Conservation (phyloP, 2,329 filamentous ascomycete genomes). For the Penicillium paneum region DNA sequence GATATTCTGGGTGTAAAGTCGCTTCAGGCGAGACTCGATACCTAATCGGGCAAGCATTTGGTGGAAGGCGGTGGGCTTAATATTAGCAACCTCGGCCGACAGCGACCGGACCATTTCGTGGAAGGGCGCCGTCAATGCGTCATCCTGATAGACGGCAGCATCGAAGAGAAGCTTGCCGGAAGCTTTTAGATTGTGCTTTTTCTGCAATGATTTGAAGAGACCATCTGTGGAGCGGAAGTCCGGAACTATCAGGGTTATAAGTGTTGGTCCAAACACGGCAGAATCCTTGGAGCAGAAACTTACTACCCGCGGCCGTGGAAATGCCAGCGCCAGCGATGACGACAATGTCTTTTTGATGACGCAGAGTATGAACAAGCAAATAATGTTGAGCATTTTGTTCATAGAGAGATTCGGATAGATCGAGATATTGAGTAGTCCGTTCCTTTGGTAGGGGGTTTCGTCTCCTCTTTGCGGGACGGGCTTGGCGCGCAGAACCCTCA, state of each 20-base stretch:
- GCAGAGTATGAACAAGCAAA: slow-evolving; percentile 68
- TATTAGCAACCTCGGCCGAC: slow-evolving; percentile 71
- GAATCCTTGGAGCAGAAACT: slow-evolving; percentile 40
- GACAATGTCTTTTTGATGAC: slow-evolving; percentile 92
- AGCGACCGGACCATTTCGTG: slow-evolving; percentile 94
- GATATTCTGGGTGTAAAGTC: slow-evolving; percentile 95
- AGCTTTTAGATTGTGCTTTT: slow-evolving; percentile 83
- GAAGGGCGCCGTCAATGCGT: slow-evolving; percentile 82
- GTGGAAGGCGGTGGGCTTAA: slow-evolving; percentile 84
- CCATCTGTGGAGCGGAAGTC: slow-evolving; percentile 92
- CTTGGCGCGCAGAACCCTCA: slow-evolving; percentile 46
- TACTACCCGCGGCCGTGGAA: slow-evolving; percentile 90
- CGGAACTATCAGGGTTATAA: slow-evolving; percentile 59
- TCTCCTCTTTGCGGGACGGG: slow-evolving; percentile 71
- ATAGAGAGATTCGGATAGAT: slow-evolving; percentile 53
- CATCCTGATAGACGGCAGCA: slow-evolving; percentile 93
- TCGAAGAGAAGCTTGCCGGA: slow-evolving; percentile 97
- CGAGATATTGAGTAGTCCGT: slow-evolving; percentile 77
- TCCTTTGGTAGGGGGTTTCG: slow-evolving; percentile 60
- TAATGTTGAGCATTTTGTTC: slow-evolving; percentile 63
- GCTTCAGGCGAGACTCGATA: slow-evolving; percentile 78
- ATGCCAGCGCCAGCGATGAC: slow-evolving; percentile 96
- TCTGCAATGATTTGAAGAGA: slow-evolving; percentile 79
- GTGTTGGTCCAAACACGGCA: slow-evolving; percentile 8
- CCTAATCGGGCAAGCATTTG: slow-evolving; percentile 88